Conservation (phyloP, 2,329 filamentous ascomycete species). For the Fusarium sp. region DNA sequence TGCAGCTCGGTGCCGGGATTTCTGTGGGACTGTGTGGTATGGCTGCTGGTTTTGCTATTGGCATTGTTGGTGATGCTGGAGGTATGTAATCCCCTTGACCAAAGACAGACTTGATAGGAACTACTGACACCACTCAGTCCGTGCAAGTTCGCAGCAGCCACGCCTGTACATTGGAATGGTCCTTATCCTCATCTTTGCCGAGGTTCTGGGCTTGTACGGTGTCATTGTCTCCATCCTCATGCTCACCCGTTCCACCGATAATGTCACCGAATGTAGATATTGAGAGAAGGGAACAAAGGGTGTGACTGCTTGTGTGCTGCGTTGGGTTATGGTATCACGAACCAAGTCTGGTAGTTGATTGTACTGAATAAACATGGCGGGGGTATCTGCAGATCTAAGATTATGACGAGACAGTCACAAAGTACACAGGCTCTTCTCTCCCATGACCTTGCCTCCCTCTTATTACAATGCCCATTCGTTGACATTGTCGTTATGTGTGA, state of each 20-base stretch:
- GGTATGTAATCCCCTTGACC: constrained; percentile 44
- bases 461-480: constrained; percentile 83
- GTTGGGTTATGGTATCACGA: not conserved
- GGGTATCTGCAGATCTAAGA: constrained; percentile 52
- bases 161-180: constrained; percentile 64
- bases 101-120: not conserved
- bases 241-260: constrained; percentile 60
- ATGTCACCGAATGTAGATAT: constrained; percentile 58
- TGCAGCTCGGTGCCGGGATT: constrained; percentile 62
- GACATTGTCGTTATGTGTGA: constrained; percentile 78
- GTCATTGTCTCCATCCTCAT: constrained; percentile 66
- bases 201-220: constrained; percentile 63
- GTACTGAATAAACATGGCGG: constrained; percentile 36
- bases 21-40: constrained; percentile 62
- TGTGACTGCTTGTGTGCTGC: not conserved
- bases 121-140: constrained; percentile 52
- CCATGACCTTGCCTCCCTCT: constrained; percentile 24
- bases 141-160: constrained; percentile 64
- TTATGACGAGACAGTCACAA: constrained; percentile 38
- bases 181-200: constrained; percentile 64
- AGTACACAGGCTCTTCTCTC: constrained; percentile 33
- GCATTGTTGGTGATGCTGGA: constrained; percentile 63
- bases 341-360: constrained; percentile 15
- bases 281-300: constrained; percentile 33
- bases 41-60: constrained; percentile 63